Percentiles rank a stretch among this genome's conserved stretches.
Conservation (phyloP, 2,329 filamentous ascomycete species). For the Hypocrella siamensis region DNA sequence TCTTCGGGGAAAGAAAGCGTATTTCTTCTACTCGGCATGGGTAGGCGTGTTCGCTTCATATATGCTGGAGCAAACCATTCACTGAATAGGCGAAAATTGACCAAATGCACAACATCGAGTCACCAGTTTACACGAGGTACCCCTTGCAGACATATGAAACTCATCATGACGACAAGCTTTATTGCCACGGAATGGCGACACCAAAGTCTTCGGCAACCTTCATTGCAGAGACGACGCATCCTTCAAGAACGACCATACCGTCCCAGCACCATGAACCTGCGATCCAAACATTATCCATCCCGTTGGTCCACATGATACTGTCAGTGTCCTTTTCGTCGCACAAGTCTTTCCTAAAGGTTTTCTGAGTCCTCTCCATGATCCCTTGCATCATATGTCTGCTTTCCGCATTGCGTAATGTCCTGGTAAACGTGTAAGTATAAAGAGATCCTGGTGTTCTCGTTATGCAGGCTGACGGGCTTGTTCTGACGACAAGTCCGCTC, state of each 20-base stretch:
- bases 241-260: constrained; percentile 46
- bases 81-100: no score
- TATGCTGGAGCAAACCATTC: no score
- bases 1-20: no score
- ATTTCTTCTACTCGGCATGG: no score
- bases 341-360: background rate
- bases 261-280: constrained; percentile 49
- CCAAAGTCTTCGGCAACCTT: constrained; percentile 35
- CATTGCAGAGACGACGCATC: constrained; percentile 43
- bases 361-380: constrained; percentile 19
- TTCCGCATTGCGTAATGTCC: constrained; percentile 32
- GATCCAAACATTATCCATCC: constrained; percentile 36
- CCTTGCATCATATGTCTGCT: constrained; percentile 30
- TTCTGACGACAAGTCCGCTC: constrained; percentile 35
- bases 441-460: constrained; percentile 23
- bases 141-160: background rate
- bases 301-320: constrained; percentile 30
- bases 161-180: background rate
- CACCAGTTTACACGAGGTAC: no score
- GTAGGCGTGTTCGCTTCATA: no score
- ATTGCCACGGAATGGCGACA: constrained; percentile 24
- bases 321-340: background rate
- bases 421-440: constrained; percentile 31
- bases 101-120: no score
- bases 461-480: constrained; percentile 24